Evolutionary conservation across 495 filamentous ascomycete genomes (phyloP).

Genomic region (Penicillium arizonense): DNA sequence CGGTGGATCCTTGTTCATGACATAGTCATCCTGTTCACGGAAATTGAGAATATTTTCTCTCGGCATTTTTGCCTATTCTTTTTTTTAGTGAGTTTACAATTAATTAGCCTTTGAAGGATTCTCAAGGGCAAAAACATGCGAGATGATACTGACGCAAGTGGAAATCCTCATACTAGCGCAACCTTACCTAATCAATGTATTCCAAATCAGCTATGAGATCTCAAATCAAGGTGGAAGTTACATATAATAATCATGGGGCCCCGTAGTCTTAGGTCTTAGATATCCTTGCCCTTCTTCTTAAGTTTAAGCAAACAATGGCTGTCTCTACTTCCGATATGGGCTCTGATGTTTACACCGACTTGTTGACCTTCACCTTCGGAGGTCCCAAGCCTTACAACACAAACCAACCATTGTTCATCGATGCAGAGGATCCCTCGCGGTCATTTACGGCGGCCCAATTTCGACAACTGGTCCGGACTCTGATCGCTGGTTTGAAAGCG

Average conservation of each 20-base stretch:
- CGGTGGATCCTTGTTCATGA: conserved; percentile 15
- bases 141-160: neutral
- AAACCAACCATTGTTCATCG: conserved; percentile 52
- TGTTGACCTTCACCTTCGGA: conserved; percentile 41
- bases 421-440: conserved; percentile 52
- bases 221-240: too few relatives aligned
- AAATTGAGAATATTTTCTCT: neutral
- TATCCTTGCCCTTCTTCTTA: conserved; percentile 17
- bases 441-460: conserved; percentile 54
- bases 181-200: conserved; percentile 15
- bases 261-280: neutral
- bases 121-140: too few relatives aligned
- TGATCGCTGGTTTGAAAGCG: conserved; percentile 55
- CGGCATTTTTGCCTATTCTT: neutral
- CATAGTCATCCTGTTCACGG: conserved; percentile 1
- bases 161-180: neutral
- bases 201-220: conserved; percentile 4
- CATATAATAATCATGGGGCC: too few relatives aligned
- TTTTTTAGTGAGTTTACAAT: neutral
- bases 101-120: too few relatives aligned
- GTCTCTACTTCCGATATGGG: neutral
- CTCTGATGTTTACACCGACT: conserved; percentile 32
- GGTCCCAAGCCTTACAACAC: conserved; percentile 34
- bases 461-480: conserved; percentile 43
- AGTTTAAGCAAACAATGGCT: neutral